Percentiles rank a stretch among this genome's conserved stretches.
phyloP scores from a whole-genome alignment of 2,329 filamentous ascomycete genomes.

The Plectosphaerella plurivora region DNA sequence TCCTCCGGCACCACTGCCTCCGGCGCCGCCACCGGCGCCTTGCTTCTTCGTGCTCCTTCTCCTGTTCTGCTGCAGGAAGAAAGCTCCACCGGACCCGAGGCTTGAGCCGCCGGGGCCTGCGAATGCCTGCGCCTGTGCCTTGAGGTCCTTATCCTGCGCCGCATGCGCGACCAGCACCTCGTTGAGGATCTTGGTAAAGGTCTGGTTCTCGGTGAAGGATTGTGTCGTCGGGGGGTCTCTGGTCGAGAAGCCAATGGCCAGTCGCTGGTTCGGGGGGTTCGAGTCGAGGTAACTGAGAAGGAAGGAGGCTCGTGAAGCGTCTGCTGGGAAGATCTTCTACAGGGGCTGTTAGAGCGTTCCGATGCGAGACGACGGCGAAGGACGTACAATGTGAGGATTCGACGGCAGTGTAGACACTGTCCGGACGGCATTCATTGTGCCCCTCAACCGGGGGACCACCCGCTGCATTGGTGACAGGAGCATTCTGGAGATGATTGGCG shows the following conservation, averaged over 20 bases:
- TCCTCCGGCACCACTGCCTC: conserved; percentile 45
- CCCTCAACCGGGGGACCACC: conserved; percentile 9
- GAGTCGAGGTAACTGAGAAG: conserved; percentile 57
- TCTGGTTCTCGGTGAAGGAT: conserved; percentile 54
- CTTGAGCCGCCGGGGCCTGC: conserved; percentile 52
- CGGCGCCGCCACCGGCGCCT: conserved; percentile 33
- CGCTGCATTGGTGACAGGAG: conserved; percentile 20
- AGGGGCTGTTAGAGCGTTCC: not conserved
- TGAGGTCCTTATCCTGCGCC: conserved; percentile 49
- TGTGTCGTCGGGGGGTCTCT: conserved; percentile 56
- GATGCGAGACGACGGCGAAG: not conserved
- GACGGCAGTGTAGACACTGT: conserved; percentile 40
- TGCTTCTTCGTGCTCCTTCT: conserved; percentile 25
- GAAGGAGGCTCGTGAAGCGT: conserved; percentile 38
- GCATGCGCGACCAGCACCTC: conserved; percentile 52
- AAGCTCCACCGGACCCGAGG: conserved; percentile 46
- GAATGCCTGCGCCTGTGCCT: conserved; percentile 54
- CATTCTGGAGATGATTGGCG: not conserved
- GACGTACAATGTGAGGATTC: conserved; percentile 49
- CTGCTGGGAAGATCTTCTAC: conserved; percentile 55
- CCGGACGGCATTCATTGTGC: conserved; percentile 17
- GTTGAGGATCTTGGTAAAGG: conserved; percentile 56
- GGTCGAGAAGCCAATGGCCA: conserved; percentile 58
- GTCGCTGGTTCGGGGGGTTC: conserved; percentile 44
- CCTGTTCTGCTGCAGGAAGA: conserved; percentile 39